Base-by-base conservation (phyloP, 139 green algal species). In the Chlamydomonas urium region DNA sequence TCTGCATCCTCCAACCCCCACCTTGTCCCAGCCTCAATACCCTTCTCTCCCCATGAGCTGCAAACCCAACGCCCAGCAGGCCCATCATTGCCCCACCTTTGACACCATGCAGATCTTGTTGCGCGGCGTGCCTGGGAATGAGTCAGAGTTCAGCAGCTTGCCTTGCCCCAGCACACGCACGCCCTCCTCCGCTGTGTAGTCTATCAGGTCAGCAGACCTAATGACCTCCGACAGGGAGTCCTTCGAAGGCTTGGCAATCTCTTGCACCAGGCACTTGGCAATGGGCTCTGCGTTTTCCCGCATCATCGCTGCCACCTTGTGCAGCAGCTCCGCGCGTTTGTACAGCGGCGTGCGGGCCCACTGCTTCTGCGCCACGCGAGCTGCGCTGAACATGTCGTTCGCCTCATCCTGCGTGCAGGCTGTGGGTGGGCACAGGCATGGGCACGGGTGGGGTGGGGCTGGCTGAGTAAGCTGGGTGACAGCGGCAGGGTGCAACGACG, bases 151-250 rank as follows among this genome's bases (percentile, higher is more conserved):
- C 26, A 98, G 79, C 47, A 97, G 79, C 77, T 93, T 85, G 21
- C 92, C 91, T 76, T 97, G 84, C 0, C 90, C 86, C 47, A 97
- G 86, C 32, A 78, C 81, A 21, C 94, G 86, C 58, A 97, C 77
- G 5, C 87, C 94, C 74, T 98, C 93, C 87, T 98, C 93, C 2
- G 94, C 93, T 23, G 86, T 93, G 86, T 98, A 98, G 50, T 90
- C 86, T 2, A 97, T 82, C 10, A 98, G 81, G 67, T 98, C 93
- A 28, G 89, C 94, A 28, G 85, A 94, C 42, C 93, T 85, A 21
- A 95, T 61, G 21, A 96, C 85, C 73, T 94, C 90, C 31, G 68
- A 58, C 58, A 91, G 38, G 3, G 75, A 77, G 77, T 98, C 94
- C 65, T 96, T 97, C 0, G 75, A 68, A 2, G 87, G 79, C 87